Evolutionary conservation across 2,329 filamentous ascomycete species (phyloP).

Genomic region (Lachnellula hyalina): DNA sequence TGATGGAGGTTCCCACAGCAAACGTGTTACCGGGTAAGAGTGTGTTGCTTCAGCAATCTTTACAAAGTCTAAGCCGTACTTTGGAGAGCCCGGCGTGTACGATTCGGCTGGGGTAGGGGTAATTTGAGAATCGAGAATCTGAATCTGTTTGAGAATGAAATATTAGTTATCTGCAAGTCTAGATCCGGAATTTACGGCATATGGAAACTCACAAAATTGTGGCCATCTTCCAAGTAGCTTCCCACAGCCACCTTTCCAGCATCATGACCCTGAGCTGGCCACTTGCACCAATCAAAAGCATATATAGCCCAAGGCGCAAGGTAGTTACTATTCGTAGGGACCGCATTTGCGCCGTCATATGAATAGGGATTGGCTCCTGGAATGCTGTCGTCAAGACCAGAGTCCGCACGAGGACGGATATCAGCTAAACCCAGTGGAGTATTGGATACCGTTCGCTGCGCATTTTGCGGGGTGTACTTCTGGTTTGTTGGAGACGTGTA

Average conservation of each 20-base stretch:
- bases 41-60: slow-evolving; percentile 96
- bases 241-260: slow-evolving; percentile 92
- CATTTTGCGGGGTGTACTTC: slow-evolving; percentile 53
- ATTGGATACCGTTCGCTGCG: slow-evolving; percentile 64
- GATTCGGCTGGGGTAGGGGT: slow-evolving; percentile 63
- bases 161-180: background rate
- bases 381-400: slow-evolving; percentile 67
- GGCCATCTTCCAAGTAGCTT: slow-evolving; percentile 94
- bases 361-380: slow-evolving; percentile 52
- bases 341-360: slow-evolving; percentile 61
- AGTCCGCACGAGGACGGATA: slow-evolving; percentile 82
- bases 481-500: slow-evolving; percentile 53
- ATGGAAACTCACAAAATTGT: slow-evolving; percentile 76
- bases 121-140: slow-evolving; percentile 89
- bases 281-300: slow-evolving; percentile 99
- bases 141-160: slow-evolving; percentile 57
- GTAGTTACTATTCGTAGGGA: slow-evolving; percentile 81
- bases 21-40: slow-evolving; percentile 92
- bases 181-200: background rate
- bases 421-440: slow-evolving; percentile 88
- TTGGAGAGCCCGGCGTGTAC: slow-evolving; percentile 63
- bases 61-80: slow-evolving; percentile 79
- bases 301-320: slow-evolving; percentile 93
- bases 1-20: slow-evolving; percentile 93
- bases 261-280: slow-evolving; percentile 73